Evolutionary conservation across 2,329 filamentous ascomycete species (phyloP).

Genomic region (Bipolaris victoriae): DNA sequence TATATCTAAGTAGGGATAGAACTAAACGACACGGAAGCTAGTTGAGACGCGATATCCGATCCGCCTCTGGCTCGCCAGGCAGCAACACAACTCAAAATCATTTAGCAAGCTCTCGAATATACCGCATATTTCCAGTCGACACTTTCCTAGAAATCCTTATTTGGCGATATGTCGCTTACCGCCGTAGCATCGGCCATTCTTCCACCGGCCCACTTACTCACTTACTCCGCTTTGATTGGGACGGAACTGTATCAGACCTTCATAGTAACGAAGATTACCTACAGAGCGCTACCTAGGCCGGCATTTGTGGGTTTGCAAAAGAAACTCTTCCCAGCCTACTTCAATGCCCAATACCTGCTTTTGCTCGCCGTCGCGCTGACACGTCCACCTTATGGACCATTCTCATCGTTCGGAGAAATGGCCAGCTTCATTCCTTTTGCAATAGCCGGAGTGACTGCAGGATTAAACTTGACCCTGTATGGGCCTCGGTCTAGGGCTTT

Average conservation of each 20-base stretch:
- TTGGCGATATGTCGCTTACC: neutral
- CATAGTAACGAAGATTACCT: slow-evolving; percentile 51
- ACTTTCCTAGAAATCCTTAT: neutral
- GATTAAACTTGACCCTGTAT: slow-evolving; percentile 47
- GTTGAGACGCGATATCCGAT: neutral
- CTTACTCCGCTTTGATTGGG: slow-evolving; percentile 51
- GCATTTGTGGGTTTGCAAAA: slow-evolving; percentile 51
- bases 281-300: slow-evolving; percentile 43
- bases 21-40: neutral
- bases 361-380: slow-evolving; percentile 45
- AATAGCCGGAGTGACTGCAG: slow-evolving; percentile 40
- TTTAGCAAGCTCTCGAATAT: neutral
- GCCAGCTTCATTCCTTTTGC: slow-evolving; percentile 36
- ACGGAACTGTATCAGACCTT: slow-evolving; percentile 52
- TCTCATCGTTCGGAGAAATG: slow-evolving; percentile 32
- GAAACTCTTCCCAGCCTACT: slow-evolving; percentile 51
- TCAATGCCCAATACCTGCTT: slow-evolving; percentile 47
- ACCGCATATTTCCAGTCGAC: neutral
- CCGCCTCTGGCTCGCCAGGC: slow-evolving; percentile 3
- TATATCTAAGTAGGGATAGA: neutral
- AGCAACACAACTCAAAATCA: slow-evolving; percentile 8
- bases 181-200: slow-evolving; percentile 10
- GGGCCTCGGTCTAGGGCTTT: slow-evolving; percentile 44
- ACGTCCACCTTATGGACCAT: slow-evolving; percentile 40
- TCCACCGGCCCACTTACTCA: slow-evolving; percentile 47